Conservation (phyloP, 2,329 filamentous ascomycete species). For the Pseudogymnoascus sp. region DNA sequence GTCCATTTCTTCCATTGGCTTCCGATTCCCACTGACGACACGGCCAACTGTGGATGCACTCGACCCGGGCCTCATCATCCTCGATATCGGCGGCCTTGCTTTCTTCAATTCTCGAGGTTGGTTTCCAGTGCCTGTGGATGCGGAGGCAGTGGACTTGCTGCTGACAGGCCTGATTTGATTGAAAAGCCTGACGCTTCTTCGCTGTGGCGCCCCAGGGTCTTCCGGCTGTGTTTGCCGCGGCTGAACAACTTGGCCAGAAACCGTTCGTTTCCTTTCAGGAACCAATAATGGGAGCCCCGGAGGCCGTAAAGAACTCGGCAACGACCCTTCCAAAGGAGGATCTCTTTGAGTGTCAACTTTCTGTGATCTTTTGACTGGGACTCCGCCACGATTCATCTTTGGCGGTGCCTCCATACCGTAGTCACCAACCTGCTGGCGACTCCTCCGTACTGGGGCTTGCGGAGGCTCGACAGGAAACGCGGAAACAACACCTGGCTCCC, state of each 20-base stretch:
- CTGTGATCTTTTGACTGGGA: slow-evolving; percentile 22
- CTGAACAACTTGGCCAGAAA: slow-evolving; percentile 70
- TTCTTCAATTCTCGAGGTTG: slow-evolving; percentile 72
- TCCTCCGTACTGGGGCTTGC: slow-evolving; percentile 37
- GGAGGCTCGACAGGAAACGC: slow-evolving; percentile 35
- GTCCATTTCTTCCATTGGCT: slow-evolving; percentile 64
- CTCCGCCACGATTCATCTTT: slow-evolving; percentile 29
- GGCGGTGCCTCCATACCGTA: slow-evolving; percentile 27
- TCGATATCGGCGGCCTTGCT: slow-evolving; percentile 62
- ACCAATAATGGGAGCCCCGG: slow-evolving; percentile 25
- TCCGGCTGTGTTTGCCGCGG: slow-evolving; percentile 43
- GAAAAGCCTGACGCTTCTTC: slow-evolving; percentile 66
- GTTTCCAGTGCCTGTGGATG: slow-evolving; percentile 47
- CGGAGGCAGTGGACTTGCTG: slow-evolving; percentile 37
- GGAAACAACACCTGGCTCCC: slow-evolving; percentile 23
- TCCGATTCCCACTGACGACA: slow-evolving; percentile 84
- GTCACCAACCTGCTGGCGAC: slow-evolving; percentile 26
- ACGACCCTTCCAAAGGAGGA: not conserved
- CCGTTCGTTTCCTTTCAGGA: slow-evolving; percentile 73
- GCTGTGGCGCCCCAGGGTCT: slow-evolving; percentile 54
- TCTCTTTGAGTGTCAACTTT: slow-evolving; percentile 12
- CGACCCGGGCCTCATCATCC: slow-evolving; percentile 57
- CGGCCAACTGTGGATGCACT: slow-evolving; percentile 67
- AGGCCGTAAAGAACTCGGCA: slow-evolving; percentile 12
- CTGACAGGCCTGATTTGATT: slow-evolving; percentile 57